Percentiles rank a stretch among this genome's conserved stretches.
These are phyloP conservation scores for Kwoniella newhampshirensis DNA, from an alignment of 768 basidiomycete genomes.

Conservation along the genomic window DNA sequence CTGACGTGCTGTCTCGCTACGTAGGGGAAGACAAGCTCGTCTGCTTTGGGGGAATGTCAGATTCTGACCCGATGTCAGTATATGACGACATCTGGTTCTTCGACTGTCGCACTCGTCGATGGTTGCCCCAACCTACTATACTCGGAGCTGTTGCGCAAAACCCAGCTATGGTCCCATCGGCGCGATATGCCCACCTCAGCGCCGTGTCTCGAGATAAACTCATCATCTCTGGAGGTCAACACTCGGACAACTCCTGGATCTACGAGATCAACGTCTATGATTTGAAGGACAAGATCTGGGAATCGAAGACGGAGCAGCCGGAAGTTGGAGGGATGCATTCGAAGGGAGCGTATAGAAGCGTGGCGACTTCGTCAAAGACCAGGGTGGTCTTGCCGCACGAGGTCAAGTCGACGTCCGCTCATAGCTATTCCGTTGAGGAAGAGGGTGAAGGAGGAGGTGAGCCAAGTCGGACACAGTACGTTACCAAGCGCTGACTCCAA, in stretches of 20 bases:
- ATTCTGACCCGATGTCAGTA: slow-evolving; percentile 73
- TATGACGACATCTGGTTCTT: slow-evolving; percentile 89
- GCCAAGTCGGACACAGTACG: slow-evolving; percentile 59
- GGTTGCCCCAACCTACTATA: slow-evolving; percentile 64
- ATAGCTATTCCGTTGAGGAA: slow-evolving; percentile 64
- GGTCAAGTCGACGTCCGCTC: slow-evolving; percentile 58
- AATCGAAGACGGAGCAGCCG: slow-evolving; percentile 59
- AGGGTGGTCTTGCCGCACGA: slow-evolving; percentile 69
- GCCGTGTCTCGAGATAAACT: slow-evolving; percentile 79
- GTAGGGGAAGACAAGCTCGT: slow-evolving; percentile 79
- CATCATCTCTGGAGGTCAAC: slow-evolving; percentile 92
- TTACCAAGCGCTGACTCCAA: slow-evolving; percentile 66
- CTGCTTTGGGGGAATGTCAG: slow-evolving; percentile 91
- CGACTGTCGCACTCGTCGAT: slow-evolving; percentile 67
- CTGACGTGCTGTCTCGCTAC: slow-evolving; percentile 9
- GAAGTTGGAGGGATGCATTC: slow-evolving; percentile 83
- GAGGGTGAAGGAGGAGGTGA: slow-evolving; percentile 45
- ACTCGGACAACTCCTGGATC: slow-evolving; percentile 72
- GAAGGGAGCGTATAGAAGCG: slow-evolving; percentile 88
- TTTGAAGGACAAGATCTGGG: slow-evolving; percentile 70
- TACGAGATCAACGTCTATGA: slow-evolving; percentile 92
- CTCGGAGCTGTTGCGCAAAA: slow-evolving; percentile 53
- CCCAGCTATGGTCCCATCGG: slow-evolving; percentile 66
- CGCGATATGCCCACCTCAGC: slow-evolving; percentile 92
- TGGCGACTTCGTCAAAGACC: slow-evolving; percentile 73